Evolutionary conservation across 2,329 filamentous ascomycete species (phyloP).

Genomic region (Moelleriella libera): DNA sequence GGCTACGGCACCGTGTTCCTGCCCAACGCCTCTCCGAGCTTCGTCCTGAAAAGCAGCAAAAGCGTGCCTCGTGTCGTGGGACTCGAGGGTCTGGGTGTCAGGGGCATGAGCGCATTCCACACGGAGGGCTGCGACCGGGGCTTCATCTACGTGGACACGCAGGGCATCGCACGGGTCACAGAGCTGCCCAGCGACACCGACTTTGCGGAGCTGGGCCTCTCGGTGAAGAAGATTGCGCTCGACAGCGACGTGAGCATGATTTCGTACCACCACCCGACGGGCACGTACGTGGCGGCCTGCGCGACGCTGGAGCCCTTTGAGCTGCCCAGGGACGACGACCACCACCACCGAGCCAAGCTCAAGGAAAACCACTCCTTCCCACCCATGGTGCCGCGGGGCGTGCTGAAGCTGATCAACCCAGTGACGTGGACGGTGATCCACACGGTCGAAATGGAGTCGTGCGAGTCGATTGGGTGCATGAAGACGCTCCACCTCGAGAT

Average conservation of each 20-base stretch:
- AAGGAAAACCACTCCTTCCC: conserved; percentile 50
- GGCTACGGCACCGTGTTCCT: conserved; percentile 76
- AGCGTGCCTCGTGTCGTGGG: conserved; percentile 63
- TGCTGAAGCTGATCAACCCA: conserved; percentile 67
- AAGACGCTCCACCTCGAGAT: conserved; percentile 76
- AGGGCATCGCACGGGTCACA: conserved; percentile 60
- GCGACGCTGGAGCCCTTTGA: conserved; percentile 58
- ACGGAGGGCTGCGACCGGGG: conserved; percentile 65
- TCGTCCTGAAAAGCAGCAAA: conserved; percentile 71
- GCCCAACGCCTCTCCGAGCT: conserved; percentile 63
- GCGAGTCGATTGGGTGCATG: conserved; percentile 68
- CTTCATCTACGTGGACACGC: conserved; percentile 66
- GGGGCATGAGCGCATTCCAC: conserved; percentile 62
- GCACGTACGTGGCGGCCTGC: conserved; percentile 65
- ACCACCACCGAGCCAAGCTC: conserved; percentile 70
- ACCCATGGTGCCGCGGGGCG: conserved; percentile 57
- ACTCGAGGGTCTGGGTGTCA: conserved; percentile 53
- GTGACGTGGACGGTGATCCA: conserved; percentile 69
- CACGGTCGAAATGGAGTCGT: conserved; percentile 55
- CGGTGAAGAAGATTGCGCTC: conserved; percentile 57
- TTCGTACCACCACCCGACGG: conserved; percentile 61
- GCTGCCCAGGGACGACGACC: conserved; percentile 73
- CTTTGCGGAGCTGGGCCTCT: conserved; percentile 63
- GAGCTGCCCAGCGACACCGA: conserved; percentile 53
- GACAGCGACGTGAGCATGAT: conserved; percentile 58